Base-by-base conservation (phyloP, 352 stramenopile genomes). In the Globisporangium irregulare region DNA sequence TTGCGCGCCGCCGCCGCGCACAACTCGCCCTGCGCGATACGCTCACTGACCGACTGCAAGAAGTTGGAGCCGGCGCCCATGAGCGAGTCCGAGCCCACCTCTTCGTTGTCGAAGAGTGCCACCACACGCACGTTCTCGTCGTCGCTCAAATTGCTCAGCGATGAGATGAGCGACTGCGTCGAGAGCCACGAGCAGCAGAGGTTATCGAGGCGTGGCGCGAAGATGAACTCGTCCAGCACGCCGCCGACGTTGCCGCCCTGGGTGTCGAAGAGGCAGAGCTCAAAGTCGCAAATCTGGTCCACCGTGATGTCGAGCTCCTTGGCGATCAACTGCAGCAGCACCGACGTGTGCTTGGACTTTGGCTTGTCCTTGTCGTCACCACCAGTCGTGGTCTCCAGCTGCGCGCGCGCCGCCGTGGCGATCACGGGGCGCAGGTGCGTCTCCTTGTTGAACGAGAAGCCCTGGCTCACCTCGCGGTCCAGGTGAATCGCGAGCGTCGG, bases 21-120 rank as follows among this genome's bases (percentile, higher is more conserved):
- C 43, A 92, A 68, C 59, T 91, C 70, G 12, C 83, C 84, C 29
- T 86, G 78, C 0, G 79, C 80, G 25, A 94, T 82, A 66, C 84
- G 82, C 55, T 84, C 71, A 3, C 75, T 78, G 25, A 94, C 79
- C 27, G 76, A 85, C 73, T 91, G 79, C 62, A 94, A 69, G 22
- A 94, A 94, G 70, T 94, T 91, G 54, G 81, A 95, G 27, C 82
- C 88, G 5, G 92, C 90, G 20, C 91, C 93, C 79, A 93, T 89
- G 55, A 83, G 78, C 55, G 91, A 98, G 68, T 82, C 77, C 54
- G 91, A 98, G 10, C 97, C 96, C 64, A 99, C 92, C 77, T 99
- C 97, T 82, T 99, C 97, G 71, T 99, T 97, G 84, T 99, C 97
- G 79, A 99, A 99, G 24, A 99, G 85, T 6, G 95, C 94, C n/a